phyloP scores from a whole-genome alignment of 1,284 basidiomycete species.

The Xerocomus minutiporus region DNA sequence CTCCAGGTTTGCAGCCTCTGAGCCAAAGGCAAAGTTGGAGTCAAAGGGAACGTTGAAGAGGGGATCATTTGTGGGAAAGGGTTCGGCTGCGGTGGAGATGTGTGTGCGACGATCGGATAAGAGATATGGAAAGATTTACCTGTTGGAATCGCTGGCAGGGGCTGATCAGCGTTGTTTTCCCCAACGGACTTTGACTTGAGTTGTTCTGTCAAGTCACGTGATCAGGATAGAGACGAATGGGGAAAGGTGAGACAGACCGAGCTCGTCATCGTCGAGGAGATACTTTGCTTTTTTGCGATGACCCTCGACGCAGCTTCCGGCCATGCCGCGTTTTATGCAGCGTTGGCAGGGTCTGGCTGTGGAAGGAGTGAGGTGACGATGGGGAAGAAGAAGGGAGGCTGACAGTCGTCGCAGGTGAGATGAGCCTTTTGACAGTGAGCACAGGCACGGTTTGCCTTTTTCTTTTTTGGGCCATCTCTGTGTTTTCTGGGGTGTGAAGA shows the following conservation, averaged over 20 bases:
- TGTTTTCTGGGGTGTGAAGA: slow-evolving; percentile 45
- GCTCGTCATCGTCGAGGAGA: slow-evolving; percentile 86
- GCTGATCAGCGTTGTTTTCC: slow-evolving; percentile 22
- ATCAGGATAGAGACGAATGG: slow-evolving; percentile 28
- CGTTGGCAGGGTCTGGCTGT: slow-evolving; percentile 91
- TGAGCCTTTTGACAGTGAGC: slow-evolving; percentile 95
- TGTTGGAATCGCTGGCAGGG: slow-evolving; percentile 30
- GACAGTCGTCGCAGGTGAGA: slow-evolving; percentile 95
- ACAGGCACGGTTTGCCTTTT: slow-evolving; percentile 91
- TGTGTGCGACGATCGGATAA: slow-evolving; percentile 4
- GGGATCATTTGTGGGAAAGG: slow-evolving; percentile 51
- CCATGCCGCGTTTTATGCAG: slow-evolving; percentile 91
- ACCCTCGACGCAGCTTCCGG: slow-evolving; percentile 86
- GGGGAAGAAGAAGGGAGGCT: slow-evolving; percentile 28
- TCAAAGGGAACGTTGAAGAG: slow-evolving; percentile 63
- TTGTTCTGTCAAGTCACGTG: slow-evolving; percentile 49
- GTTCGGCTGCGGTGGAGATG: slow-evolving; percentile 36
- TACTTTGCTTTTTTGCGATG: slow-evolving; percentile 98
- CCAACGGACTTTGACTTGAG: slow-evolving; percentile 44
- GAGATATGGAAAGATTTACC: slow-evolving; percentile 18
- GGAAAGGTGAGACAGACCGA: slow-evolving; percentile 53
- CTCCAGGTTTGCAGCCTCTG: slow-evolving; percentile 85
- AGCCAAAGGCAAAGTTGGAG: slow-evolving; percentile 67
- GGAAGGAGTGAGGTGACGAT: slow-evolving; percentile 15
- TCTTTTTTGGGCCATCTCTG: slow-evolving; percentile 78